Evolutionary conservation across 139 green algal genomes (phyloP).

Genomic region (Picochlorum sp.): DNA sequence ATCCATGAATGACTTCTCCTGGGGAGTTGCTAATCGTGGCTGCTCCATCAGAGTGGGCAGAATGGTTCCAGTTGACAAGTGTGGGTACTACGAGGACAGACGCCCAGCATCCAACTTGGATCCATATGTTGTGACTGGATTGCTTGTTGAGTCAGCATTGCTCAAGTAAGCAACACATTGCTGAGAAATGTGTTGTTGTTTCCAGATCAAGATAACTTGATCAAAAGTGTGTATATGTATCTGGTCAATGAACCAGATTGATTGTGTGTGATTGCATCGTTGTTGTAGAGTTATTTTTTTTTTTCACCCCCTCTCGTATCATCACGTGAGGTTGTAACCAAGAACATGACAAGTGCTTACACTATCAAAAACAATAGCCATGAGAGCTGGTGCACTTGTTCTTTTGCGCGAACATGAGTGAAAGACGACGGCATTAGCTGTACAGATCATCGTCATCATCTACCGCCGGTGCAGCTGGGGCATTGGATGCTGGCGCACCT

Average conservation of each 20-base stretch:
- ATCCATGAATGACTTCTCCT: conserved; percentile 92
- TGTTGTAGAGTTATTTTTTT: too few species aligned
- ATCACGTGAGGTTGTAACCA: too few species aligned
- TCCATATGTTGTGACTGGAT: conserved; percentile 71
- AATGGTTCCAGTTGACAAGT: conserved; percentile 80
- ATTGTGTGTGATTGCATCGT: too few species aligned
- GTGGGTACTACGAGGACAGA: conserved; percentile 96
- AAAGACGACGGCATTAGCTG: conserved; percentile 34
- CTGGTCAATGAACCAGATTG: too few species aligned
- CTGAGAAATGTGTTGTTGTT: too few species aligned
- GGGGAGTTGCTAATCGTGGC: conserved; percentile 95
- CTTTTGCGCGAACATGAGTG: not conserved
- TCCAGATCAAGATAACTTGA: too few species aligned
- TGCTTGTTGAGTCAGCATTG: conserved; percentile 67
- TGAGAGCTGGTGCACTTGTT: not conserved
- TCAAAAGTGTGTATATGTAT: too few species aligned
- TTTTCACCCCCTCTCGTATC: too few species aligned
- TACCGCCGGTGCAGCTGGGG: conserved; percentile 37
- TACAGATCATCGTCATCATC: conserved; percentile 96
- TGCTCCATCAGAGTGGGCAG: conserved; percentile 86
- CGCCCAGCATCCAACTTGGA: conserved; percentile 94
- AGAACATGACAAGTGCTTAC: too few species aligned
- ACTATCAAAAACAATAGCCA: too few species aligned
- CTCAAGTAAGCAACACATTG: conserved; percentile 16
- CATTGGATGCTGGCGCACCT: conserved; percentile 35